phyloP scores from a whole-genome alignment of 1,284 basidiomycete genomes.

The Thecaphora frezii region DNA sequence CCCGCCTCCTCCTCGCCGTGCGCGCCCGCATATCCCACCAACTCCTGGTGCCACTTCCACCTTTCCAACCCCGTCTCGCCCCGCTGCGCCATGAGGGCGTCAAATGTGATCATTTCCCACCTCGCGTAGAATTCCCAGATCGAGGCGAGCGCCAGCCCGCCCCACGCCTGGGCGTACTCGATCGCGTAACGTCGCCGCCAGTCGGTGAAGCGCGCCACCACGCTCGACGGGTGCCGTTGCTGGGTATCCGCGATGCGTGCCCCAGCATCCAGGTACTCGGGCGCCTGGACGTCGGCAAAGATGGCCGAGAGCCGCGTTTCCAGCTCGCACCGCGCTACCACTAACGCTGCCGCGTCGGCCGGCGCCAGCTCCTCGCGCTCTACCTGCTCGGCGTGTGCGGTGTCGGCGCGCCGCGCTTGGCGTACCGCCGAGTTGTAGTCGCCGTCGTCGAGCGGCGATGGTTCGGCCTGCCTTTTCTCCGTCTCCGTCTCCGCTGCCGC shows the following conservation, averaged over 20 bases:
- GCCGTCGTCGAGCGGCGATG: conserved; percentile 12
- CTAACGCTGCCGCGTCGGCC: conserved; percentile 25
- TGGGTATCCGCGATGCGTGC: conserved; percentile 6
- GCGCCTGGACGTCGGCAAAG: conserved; percentile 43
- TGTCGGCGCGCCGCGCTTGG: conserved; percentile 1
- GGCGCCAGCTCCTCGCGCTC: conserved; percentile 7
- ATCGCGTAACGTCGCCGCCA: conserved; percentile 41
- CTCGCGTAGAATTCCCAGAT: conserved; percentile 54
- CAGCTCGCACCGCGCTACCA: conserved; percentile 15
- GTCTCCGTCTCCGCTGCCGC: neutral
- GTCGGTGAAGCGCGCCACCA: conserved; percentile 42
- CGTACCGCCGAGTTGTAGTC: conserved; percentile 2
- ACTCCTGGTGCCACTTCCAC: conserved; percentile 12
- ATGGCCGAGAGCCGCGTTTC: conserved; percentile 3
- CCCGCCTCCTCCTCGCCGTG: neutral
- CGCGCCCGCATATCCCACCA: neutral
- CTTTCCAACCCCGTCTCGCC: conserved; percentile 5
- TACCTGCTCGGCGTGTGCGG: neutral
- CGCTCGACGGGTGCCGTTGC: conserved; percentile 34
- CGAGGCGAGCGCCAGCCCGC: conserved; percentile 45
- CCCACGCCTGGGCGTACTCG: conserved; percentile 52
- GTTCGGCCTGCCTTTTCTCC: conserved; percentile 3
- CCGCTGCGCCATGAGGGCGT: neutral
- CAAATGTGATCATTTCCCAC: conserved; percentile 8
- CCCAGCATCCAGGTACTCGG: conserved; percentile 43